Base-by-base conservation (phyloP, 1,139 yeast genomes). In the Pichiaceae sp. region DNA sequence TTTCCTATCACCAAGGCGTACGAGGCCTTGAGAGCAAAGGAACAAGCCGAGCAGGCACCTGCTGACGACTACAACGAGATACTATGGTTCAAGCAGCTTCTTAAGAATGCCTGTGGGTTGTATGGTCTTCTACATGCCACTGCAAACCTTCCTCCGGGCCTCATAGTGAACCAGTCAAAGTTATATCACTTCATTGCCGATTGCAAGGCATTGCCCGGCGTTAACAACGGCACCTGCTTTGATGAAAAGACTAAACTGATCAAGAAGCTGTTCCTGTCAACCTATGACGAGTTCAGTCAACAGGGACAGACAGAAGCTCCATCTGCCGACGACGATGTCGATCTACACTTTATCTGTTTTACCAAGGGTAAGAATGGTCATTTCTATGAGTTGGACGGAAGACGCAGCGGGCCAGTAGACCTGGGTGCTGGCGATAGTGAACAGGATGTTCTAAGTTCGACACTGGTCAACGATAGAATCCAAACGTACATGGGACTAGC, bases 51-150 rank as follows among this genome's bases (percentile, higher is more conserved):
- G 4, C 3, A 29, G 2, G 27, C 25, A 7, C 33, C 35, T 15
- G 24, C 24, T 15, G 40, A 40, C 11, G 43, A 41, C 14, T 41
- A 42, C 17, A 35, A 39, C 9, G 42, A 41, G 2, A 62, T 73
- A 9, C 51, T 64, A 20, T 89, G 96, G 96, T 78, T 76, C 50
- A 76, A 75, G 44, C 98, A 91, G 52, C 78, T 91, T 1, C 77
- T 91, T 28, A 75, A 76, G 42, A 91, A 91, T 56, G 95, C 95
- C 0, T 91, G 98, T 62, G 98, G 98, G 4, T 71, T 93, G 33
- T 86, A 83, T 59, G 98, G 95, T 0, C 60, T 91, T 34, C 61
- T 91, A 23, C 97, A 91, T 52, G 67, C 84, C 0, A 59, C 86
- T 29, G 60, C 78, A 21, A 91, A 91, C 54, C 62, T 82, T 37